These are phyloP conservation scores for Nitzschia inconspicua DNA, from an alignment of 108 stramenopile species.

Conservation along the genomic window DNA sequence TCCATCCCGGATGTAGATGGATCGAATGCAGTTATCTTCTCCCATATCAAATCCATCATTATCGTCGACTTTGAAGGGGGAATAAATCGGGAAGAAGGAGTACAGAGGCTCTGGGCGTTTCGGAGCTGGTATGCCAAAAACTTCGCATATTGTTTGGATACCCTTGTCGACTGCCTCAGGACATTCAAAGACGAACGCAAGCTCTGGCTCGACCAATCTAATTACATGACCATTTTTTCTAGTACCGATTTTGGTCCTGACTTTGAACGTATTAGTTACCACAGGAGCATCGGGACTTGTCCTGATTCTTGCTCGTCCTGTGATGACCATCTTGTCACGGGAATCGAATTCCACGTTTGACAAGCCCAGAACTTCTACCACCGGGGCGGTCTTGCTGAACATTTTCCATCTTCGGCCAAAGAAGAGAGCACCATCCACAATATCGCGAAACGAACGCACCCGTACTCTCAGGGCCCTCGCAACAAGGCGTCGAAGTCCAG, in stretches of 20 bases:
- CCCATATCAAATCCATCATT: conserved; percentile 85
- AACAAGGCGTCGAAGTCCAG: conserved; percentile 70
- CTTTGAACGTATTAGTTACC: conserved; percentile 79
- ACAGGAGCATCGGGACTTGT: conserved; percentile 53
- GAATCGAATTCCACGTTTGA: conserved; percentile 78
- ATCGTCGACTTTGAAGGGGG: conserved; percentile 68
- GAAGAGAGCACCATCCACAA: conserved; percentile 83
- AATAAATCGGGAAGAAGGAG: conserved; percentile 82
- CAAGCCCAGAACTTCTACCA: conserved; percentile 72
- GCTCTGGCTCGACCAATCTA: conserved; percentile 65
- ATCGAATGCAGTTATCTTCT: conserved; percentile 68
- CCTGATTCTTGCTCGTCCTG: conserved; percentile 70
- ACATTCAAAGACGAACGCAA: conserved; percentile 79
- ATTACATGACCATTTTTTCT: conserved; percentile 67
- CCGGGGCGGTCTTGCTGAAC: conserved; percentile 56
- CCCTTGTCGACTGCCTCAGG: conserved; percentile 63
- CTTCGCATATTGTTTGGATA: conserved; percentile 4
- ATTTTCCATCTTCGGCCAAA: conserved; percentile 79
- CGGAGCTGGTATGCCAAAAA: conserved; percentile 27
- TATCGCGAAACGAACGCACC: conserved; percentile 69
- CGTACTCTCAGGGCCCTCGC: conserved; percentile 67
- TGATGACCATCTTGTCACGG: conserved; percentile 68
- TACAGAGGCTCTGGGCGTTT: conserved; percentile 61
- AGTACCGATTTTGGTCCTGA: conserved; percentile 83
- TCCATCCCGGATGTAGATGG: conserved; percentile 71